Evolutionary conservation across 176 grass and related monocot species (phyloP).

Genomic region (Aechmea fasciata): DNA sequence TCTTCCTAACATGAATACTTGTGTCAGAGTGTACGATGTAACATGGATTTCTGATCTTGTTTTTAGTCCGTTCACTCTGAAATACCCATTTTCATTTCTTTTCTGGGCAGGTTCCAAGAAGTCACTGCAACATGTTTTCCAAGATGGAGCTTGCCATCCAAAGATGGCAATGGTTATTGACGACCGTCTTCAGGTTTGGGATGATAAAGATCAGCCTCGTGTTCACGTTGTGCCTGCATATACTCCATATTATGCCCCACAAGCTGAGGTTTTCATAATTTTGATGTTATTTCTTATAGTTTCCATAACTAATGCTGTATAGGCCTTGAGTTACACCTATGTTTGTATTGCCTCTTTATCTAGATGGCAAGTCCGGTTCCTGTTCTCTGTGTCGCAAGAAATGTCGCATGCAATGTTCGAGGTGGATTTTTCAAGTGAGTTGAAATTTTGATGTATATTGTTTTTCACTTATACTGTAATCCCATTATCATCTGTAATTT

Average conservation of each 20-base stretch:
- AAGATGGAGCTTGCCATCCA: conserved; percentile 72
- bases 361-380: conserved; percentile 85
- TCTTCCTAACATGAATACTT: too few species aligned
- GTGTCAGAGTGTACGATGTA: too few species aligned
- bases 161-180: conserved; percentile 99
- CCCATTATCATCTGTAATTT: conserved; percentile 5
- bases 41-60: neutral
- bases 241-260: conserved; percentile 88
- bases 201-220: conserved; percentile 87
- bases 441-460: conserved; percentile 1
- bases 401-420: conserved; percentile 96
- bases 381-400: conserved; percentile 94
- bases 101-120: conserved; percentile 47
- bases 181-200: conserved; percentile 87
- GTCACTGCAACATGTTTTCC: conserved; percentile 83
- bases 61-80: neutral
- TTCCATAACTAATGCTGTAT: conserved; percentile 11
- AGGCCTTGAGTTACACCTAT: conserved; percentile 7
- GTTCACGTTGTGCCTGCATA: conserved; percentile 97
- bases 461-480: neutral
- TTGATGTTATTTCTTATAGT: conserved; percentile 2
- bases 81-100: conserved; percentile 8
- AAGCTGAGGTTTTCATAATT: conserved; percentile 66
- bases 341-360: conserved; percentile 17
- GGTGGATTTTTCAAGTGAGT: conserved; percentile 95